Conservation (phyloP, 2,329 filamentous ascomycete genomes). For the Pseudogymnoascus sp. region DNA sequence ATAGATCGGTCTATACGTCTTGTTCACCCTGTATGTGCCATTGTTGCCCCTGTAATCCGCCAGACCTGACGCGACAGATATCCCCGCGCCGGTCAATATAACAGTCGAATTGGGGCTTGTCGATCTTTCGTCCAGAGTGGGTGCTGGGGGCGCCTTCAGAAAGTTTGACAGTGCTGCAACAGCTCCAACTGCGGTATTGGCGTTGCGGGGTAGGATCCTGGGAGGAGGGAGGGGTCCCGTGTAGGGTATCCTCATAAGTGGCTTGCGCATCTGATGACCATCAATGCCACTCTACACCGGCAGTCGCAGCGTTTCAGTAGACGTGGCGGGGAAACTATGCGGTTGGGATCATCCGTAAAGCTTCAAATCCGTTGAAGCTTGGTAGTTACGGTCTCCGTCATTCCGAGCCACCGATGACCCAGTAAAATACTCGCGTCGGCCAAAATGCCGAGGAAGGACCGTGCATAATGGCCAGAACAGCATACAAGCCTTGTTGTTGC, state of each 20-base stretch:
- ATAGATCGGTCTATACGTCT: conserved; percentile 84
- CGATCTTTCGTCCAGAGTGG: conserved; percentile 34
- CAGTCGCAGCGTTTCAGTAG: background rate
- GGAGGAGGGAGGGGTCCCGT: conserved; percentile 73
- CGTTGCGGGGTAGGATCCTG: conserved; percentile 63
- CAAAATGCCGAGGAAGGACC: background rate
- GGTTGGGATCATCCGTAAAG: background rate
- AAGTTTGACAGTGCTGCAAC: conserved; percentile 71
- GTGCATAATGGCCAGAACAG: background rate
- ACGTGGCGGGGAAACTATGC: background rate
- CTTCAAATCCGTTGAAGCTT: background rate
- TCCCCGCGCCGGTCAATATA: conserved; percentile 73
- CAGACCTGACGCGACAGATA: conserved; percentile 86
- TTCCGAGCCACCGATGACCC: background rate
- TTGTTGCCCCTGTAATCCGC: conserved; percentile 86
- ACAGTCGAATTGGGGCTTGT: conserved; percentile 42
- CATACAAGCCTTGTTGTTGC: background rate
- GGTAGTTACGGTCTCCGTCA: background rate
- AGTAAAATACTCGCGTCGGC: background rate
- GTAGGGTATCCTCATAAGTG: conserved; percentile 83
- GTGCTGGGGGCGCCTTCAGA: conserved; percentile 53
- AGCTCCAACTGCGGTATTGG: conserved; percentile 62
- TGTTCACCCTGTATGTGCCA: conserved; percentile 89
- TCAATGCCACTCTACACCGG: background rate
- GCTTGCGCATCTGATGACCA: conserved; percentile 50